Conservation (phyloP, 805 yeast genomes). For the Danielozyma ontarioensis region DNA sequence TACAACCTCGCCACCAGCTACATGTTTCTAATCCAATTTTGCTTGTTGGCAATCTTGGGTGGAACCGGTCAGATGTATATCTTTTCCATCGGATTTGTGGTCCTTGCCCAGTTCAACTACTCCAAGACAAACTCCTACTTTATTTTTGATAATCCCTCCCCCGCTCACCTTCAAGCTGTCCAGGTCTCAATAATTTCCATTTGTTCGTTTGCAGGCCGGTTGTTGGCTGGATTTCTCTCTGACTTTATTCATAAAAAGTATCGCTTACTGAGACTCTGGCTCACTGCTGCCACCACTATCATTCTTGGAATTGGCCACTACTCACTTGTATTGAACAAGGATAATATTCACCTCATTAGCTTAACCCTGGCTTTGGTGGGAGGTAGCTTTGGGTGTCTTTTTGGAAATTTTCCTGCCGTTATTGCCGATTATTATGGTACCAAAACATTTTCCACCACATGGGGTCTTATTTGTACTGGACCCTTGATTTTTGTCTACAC, state of each 20-base stretch:
- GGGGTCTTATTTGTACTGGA: constrained; percentile 75
- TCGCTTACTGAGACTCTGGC: constrained; percentile 62
- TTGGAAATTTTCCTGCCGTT: constrained; percentile 72
- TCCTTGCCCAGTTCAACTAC: constrained; percentile 35
- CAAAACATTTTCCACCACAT: constrained; percentile 60
- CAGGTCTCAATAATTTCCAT: constrained; percentile 67
- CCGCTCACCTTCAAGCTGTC: constrained; percentile 55
- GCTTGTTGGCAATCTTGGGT: constrained; percentile 52
- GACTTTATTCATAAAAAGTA: constrained; percentile 51
- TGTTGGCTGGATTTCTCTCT: constrained; percentile 59
- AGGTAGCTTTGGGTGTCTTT: constrained; percentile 61
- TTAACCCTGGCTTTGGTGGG: constrained; percentile 56
- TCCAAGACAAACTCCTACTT: too few relatives aligned
- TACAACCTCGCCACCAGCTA: constrained; percentile 16
- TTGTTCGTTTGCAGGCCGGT: constrained; percentile 61
- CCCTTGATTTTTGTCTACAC: constrained; percentile 52
- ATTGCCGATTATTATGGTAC: constrained; percentile 72
- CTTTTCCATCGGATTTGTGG: constrained; percentile 70
- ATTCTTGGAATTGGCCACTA: constrained; percentile 34
- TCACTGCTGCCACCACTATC: constrained; percentile 41
- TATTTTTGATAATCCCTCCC: constrained; percentile 4
- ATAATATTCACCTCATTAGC: constrained; percentile 27
- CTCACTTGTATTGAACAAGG: constrained; percentile 20
- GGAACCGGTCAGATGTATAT: constrained; percentile 72
- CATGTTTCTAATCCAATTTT: constrained; percentile 46